Evolutionary conservation across 2,329 filamentous ascomycete genomes (phyloP), one percentile per base, ranked within the genome.

Genomic region (Mycocentrospora acerina): DNA sequence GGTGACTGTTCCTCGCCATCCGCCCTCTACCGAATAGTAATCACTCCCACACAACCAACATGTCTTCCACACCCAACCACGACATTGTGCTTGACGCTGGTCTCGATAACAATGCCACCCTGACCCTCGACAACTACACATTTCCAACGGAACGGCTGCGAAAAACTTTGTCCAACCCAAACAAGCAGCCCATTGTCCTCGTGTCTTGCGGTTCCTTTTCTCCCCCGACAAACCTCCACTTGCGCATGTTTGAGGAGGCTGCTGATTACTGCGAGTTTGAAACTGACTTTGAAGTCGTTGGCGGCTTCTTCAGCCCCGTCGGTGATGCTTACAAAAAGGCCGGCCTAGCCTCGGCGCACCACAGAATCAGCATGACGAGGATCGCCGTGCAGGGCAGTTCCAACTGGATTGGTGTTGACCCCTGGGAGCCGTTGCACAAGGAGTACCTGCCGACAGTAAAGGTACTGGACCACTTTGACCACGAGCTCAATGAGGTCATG

Each of bases 161-260:
- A 64, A 75, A 72, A 46, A 71, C 71, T 29, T 75, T 83, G 46
- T 75, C 70, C 34, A 74, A 82, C 47, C 65, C 77, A 19, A 68
- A 71, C 44, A 80, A 78, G 60, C 81, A 74, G 19, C 82, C 83
- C 11, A 73, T 87, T 27, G 80, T 86, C 7, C 76, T 86, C 37
- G 81, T 86, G 35, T 83, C 83, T 32, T 87, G 83, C 57, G 83
- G 78, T 29, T 80, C 76, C 10, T 90, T 89, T 70, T 87, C 83
- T 0, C 86, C 86, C 13, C 81, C 85, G 33, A 87, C 84, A 6
- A 86, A 86, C 59, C 76, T 90, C 18, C 87, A 91, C 62, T 72
- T 93, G 47, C 83, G 87, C 62, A 91, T 94, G 85, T 91, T 93
- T 61, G 86, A 89, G 59, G 89, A 94, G 82, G 87, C 86, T 1